phyloP scores from a whole-genome alignment of 2,329 filamentous ascomycete genomes.

The Pseudovirgaria hyperparasitica region DNA sequence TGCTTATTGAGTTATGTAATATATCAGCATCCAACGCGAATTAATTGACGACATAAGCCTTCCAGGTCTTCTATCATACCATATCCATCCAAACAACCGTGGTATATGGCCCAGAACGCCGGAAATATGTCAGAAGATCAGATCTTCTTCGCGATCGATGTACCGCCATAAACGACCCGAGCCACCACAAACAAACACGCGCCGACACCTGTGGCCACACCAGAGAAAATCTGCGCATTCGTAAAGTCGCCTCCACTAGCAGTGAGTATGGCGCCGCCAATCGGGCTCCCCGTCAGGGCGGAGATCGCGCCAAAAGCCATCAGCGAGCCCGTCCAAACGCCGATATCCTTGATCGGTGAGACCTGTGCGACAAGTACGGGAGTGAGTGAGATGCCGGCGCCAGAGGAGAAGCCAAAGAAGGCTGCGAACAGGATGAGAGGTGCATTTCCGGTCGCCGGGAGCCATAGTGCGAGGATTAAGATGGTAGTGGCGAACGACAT shows the following conservation, averaged over 20 bases:
- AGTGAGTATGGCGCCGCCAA: constrained; percentile 35
- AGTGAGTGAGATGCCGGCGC: constrained; percentile 48
- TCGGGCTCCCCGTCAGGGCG: constrained; percentile 50
- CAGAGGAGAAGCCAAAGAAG: constrained; percentile 47
- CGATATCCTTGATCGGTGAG: constrained; percentile 54
- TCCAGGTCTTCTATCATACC: no score
- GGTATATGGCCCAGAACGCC: no score
- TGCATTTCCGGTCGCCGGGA: constrained; percentile 30
- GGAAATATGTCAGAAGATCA: no score
- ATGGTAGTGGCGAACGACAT: constrained; percentile 33
- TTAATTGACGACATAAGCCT: no score
- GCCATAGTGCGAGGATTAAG: constrained; percentile 38
- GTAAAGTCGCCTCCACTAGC: not conserved
- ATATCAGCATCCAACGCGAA: no score
- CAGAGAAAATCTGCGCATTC: constrained; percentile 1
- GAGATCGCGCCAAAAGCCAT: constrained; percentile 49
- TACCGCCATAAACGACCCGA: no score
- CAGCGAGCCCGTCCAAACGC: constrained; percentile 48
- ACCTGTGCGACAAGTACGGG: constrained; percentile 56
- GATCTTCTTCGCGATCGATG: no score
- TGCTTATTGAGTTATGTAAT: no score
- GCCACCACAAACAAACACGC: no score
- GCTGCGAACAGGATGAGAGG: constrained; percentile 20
- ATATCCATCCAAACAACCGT: no score
- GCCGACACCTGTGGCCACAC: no score